phyloP scores from a whole-genome alignment of 1,139 yeast genomes.

The Chernovozyma sophiae-reginae region DNA sequence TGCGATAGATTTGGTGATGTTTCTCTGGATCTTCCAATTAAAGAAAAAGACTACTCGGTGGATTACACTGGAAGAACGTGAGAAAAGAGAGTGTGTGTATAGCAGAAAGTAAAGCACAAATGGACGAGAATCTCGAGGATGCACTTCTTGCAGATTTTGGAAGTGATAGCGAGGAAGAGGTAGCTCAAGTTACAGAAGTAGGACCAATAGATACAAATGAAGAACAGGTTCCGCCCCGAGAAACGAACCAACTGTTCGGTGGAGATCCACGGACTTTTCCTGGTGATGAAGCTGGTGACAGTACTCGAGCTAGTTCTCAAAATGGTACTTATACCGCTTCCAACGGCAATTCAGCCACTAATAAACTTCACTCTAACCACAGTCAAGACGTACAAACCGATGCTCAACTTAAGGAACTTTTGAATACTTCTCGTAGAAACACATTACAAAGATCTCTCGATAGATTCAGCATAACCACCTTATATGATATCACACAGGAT shows the following conservation, averaged over 20 bases:
- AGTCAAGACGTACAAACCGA: not conserved
- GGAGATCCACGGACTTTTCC: too few relatives aligned
- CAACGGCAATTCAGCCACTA: not conserved
- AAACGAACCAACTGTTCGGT: too few relatives aligned
- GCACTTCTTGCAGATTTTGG: slow-evolving; percentile 2
- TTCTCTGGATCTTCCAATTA: too few relatives aligned
- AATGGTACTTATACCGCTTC: too few relatives aligned
- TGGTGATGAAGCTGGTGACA: too few relatives aligned
- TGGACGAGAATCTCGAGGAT: not conserved
- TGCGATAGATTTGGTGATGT: too few relatives aligned
- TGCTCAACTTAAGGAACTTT: slow-evolving; percentile 1
- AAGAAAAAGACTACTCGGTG: too few relatives aligned
- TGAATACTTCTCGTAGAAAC: slow-evolving; percentile 1
- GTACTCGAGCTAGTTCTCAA: too few relatives aligned
- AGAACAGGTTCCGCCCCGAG: too few relatives aligned
- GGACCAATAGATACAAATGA: not conserved
- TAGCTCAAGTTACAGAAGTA: not conserved
- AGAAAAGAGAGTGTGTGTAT: not conserved
- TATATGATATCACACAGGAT: slow-evolving; percentile 3
- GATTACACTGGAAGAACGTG: too few relatives aligned
- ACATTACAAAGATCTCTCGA: slow-evolving; percentile 1
- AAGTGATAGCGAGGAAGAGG: slow-evolving; percentile 1
- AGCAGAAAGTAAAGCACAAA: slow-evolving; percentile 3
- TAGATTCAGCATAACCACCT: not conserved
- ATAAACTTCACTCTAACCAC: too few relatives aligned